Evolutionary conservation across 176 grass and related monocot species (phyloP), one percentile per base, ranked within the genome.

Genomic region (Puya raimondii): DNA sequence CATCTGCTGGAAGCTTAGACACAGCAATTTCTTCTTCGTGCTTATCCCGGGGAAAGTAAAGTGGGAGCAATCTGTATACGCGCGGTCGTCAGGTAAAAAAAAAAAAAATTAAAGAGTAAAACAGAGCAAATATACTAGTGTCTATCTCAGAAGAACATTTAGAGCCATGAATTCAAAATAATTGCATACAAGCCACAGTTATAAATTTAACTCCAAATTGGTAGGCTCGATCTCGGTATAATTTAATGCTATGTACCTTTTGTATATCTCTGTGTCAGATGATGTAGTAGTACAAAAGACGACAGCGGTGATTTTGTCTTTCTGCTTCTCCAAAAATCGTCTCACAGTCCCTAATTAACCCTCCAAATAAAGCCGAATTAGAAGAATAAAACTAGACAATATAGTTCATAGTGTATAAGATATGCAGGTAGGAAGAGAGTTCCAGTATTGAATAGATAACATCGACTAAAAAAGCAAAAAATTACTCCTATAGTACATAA

Each of bases 31-130:
- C 88, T 85, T 96, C 93, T 84, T 96, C 93, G 53, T 85, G 81
- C 76, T 92, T 92, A 69, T 96, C 93, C 71, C 93, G 84, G 59
- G 93, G 93, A 64, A 96, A 96, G 70, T 96, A 96, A 70, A 96
- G 77, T 68, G 89, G 89, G 81, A 96, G 88, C 76, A 96, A 87
- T 80, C 93, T 96, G 77, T 72, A 20, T 12, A 73, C 14, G 53
- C 17, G 50, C 42, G 12, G 13, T 25, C n/a, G 21, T 69, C 20
- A 69, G 42, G 33, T 50, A 16, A 17, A 52, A 66, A 22, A n/a
- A n/a, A n/a, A n/a, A n/a, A n/a, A n/a, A n/a, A n/a, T n/a, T n/a
- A 49, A 51, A 14, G 6, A 58, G 16, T 58, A 58, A 58, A 58
- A 58, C 54, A 58, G 17, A 58, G 16, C 54, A 58, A 58, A 18